phyloP scores from a whole-genome alignment of 2,329 filamentous ascomycete species.

The Karstenula rhodostoma region DNA sequence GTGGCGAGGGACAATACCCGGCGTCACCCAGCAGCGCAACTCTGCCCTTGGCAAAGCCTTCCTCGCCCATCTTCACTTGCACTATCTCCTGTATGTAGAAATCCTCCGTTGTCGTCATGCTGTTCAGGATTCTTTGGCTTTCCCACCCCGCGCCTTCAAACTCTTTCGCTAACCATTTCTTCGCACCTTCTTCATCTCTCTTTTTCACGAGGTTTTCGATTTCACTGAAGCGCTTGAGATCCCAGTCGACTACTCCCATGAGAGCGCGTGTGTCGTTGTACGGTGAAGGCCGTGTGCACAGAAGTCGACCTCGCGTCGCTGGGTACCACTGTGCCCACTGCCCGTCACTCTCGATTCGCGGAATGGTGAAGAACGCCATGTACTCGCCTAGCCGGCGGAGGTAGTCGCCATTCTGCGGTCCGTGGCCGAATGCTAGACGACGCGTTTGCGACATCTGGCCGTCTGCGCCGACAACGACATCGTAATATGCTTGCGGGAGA shows the following conservation, averaged over 20 bases:
- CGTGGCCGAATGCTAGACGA: slow-evolving; percentile 34
- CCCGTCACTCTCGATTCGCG: slow-evolving; percentile 27
- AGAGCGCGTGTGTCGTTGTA: slow-evolving; percentile 32
- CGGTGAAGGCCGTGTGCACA: slow-evolving; percentile 34
- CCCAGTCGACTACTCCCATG: slow-evolving; percentile 26
- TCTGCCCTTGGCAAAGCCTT: slow-evolving; percentile 45
- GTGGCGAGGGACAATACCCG: slow-evolving; percentile 48
- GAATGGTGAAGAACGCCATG: slow-evolving; percentile 44
- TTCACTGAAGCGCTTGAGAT: slow-evolving; percentile 29
- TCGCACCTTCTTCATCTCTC: slow-evolving; percentile 24
- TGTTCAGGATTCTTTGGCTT: slow-evolving; percentile 46
- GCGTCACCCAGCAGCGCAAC: slow-evolving; percentile 51
- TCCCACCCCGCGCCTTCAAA: slow-evolving; percentile 52
- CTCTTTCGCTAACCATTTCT: slow-evolving; percentile 31
- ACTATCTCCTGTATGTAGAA: slow-evolving; percentile 57
- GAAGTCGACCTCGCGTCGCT: slow-evolving; percentile 28
- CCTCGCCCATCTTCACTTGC: slow-evolving; percentile 45
- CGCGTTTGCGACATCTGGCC: slow-evolving; percentile 42
- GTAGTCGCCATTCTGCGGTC: slow-evolving; percentile 30
- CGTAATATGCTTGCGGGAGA: slow-evolving; percentile 24
- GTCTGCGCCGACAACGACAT: slow-evolving; percentile 43
- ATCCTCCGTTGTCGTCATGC: slow-evolving; percentile 51
- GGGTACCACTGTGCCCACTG: slow-evolving; percentile 39
- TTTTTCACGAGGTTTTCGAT: slow-evolving; percentile 26
- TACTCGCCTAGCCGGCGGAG: slow-evolving; percentile 37